Percentiles rank a stretch among this genome's conserved stretches.
These are phyloP conservation scores for Comarum palustre DNA, from an alignment of 306 rosid species.

Conservation along the genomic window DNA sequence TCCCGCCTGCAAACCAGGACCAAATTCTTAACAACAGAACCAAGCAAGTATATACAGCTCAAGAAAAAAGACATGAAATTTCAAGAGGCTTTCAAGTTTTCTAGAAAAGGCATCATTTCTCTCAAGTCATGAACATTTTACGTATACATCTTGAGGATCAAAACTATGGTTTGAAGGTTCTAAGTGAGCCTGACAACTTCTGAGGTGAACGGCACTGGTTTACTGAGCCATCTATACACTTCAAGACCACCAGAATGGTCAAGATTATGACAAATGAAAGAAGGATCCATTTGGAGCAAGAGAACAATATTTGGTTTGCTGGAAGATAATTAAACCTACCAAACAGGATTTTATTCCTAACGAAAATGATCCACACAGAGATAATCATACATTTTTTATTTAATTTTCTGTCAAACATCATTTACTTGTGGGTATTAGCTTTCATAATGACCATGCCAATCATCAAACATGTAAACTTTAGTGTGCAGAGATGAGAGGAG, in stretches of 20 bases:
- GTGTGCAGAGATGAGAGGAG: constrained; percentile 5
- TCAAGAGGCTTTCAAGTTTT: constrained; percentile 34
- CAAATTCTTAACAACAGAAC: constrained; percentile 49
- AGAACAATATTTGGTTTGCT: constrained; percentile 1
- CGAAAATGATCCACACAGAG: background rate
- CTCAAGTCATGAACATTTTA: constrained; percentile 21
- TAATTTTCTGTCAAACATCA: background rate
- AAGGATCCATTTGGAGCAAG: background rate
- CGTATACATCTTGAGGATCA: constrained; percentile 33
- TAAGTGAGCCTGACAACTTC: constrained; percentile 12
- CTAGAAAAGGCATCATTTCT: constrained; percentile 27
- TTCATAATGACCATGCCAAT: constrained; percentile 1
- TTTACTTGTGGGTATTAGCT: background rate
- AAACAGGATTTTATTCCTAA: background rate
- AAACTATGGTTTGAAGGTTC: constrained; percentile 28
- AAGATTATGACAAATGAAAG: background rate
- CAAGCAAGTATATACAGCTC: constrained; percentile 34
- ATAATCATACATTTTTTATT: background rate
- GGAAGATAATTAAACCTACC: background rate
- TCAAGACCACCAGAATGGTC: constrained; percentile 22
- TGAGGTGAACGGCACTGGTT: background rate
- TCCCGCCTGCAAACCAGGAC: constrained; percentile 73
- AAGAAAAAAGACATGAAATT: constrained; percentile 34
- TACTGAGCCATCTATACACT: background rate
- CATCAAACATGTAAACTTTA: background rate